phyloP scores from a whole-genome alignment of 2,329 filamentous ascomycete genomes.

The Ceratocystis albifundus region DNA sequence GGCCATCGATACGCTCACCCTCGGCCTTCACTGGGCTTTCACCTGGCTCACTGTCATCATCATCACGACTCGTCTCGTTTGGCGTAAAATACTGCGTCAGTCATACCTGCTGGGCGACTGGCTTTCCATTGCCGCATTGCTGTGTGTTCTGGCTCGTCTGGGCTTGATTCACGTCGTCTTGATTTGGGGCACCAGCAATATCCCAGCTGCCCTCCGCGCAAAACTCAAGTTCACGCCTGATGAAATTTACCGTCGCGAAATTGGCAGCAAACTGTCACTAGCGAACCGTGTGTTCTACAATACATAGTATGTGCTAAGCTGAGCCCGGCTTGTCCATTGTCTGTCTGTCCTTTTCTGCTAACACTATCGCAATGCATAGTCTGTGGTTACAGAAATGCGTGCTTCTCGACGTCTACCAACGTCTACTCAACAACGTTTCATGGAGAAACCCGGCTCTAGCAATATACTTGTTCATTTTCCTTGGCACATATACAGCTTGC shows the following conservation, averaged over 20 bases:
- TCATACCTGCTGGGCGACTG: conserved; percentile 26
- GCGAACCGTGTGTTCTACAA: conserved; percentile 30
- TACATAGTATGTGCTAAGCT: conserved; percentile 29
- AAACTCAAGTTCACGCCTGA: conserved; percentile 27
- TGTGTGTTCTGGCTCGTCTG: conserved; percentile 27
- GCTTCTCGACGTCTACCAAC: conserved; percentile 27
- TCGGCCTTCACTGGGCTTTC: conserved; percentile 26
- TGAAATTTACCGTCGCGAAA: conserved; percentile 30
- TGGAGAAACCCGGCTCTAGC: conserved; percentile 27
- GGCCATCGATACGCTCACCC: conserved; percentile 18
- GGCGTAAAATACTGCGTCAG: conserved; percentile 25
- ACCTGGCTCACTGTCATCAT: conserved; percentile 26
- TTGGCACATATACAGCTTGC: conserved; percentile 29
- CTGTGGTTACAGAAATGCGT: conserved; percentile 29
- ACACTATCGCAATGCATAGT: conserved; percentile 20
- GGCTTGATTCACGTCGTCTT: conserved; percentile 30
- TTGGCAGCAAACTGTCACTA: conserved; percentile 31
- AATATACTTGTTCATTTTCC: conserved; percentile 27
- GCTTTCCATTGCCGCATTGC: conserved; percentile 33
- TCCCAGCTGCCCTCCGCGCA: conserved; percentile 26
- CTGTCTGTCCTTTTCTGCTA: background rate
- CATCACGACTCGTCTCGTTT: conserved; percentile 25
- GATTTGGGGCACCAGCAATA: conserved; percentile 32
- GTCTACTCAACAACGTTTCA: conserved; percentile 25
- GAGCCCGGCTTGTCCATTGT: background rate